Evolutionary conservation across 371 early-diverging fungal genomes (phyloP).

Genomic region (Mortierella sp.): DNA sequence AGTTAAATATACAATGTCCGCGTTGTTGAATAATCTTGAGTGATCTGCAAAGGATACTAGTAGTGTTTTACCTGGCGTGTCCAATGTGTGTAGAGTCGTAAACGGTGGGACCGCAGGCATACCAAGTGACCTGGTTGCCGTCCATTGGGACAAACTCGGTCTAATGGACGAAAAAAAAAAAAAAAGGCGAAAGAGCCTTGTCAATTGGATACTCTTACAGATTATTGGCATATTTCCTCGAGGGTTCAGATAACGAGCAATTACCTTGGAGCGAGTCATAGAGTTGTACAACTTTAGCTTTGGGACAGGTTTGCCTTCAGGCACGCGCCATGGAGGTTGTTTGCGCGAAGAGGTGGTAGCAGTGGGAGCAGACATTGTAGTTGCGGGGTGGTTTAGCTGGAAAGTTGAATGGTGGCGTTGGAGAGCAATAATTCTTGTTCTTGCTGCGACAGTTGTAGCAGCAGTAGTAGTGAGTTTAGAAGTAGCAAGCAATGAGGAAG

Average conservation of each 20-base stretch:
- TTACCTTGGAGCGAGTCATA: conserved; percentile 61
- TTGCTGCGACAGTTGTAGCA: neutral
- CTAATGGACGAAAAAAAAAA: conserved; percentile 61
- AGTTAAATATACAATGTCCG: conserved; percentile 18
- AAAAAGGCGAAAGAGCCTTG: too few species aligned
- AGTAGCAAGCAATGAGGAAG: neutral
- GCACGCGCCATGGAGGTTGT: conserved; percentile 56
- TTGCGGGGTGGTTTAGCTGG: neutral
- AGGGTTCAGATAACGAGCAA: neutral
- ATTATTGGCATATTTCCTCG: neutral
- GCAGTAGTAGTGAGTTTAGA: neutral
- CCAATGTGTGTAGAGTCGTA: conserved; percentile 99
- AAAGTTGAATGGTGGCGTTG: conserved; percentile 28
- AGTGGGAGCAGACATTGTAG: conserved; percentile 25
- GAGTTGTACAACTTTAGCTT: conserved; percentile 67
- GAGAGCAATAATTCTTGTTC: neutral
- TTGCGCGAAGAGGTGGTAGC: conserved; percentile 36
- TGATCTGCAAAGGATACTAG: conserved; percentile 6
- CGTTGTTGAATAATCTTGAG: conserved; percentile 4
- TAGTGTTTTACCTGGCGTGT: conserved; percentile 83
- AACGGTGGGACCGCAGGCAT: conserved; percentile 99
- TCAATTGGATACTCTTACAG: neutral
- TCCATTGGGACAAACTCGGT: conserved; percentile 87
- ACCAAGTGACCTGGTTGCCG: conserved; percentile 93
- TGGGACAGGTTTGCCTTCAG: conserved; percentile 55